phyloP scores from a whole-genome alignment of 257 asterid genomes.

The Nicotiana benthamiana region DNA sequence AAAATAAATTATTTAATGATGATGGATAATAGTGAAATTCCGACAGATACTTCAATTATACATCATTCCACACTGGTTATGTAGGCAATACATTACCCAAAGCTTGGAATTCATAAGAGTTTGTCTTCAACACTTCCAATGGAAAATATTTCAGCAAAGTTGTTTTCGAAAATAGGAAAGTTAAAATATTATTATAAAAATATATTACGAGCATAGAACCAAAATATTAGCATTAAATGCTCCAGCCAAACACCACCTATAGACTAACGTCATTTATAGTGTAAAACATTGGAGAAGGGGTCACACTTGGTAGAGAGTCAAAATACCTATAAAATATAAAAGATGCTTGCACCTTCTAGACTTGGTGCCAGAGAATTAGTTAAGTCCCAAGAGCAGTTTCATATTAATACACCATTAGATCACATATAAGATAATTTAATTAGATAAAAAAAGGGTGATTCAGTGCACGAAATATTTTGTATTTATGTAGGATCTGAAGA shows the following conservation, averaged over 20 bases:
- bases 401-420: too few relatives aligned
- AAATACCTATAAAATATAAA: neutral
- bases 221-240: conserved; percentile 27
- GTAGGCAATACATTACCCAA: neutral
- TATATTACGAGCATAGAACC: neutral
- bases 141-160: conserved; percentile 3
- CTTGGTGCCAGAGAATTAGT: conserved; percentile 22
- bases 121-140: conserved; percentile 6
- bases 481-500: too few relatives aligned
- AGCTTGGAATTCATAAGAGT: neutral
- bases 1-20: neutral
- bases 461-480: too few relatives aligned
- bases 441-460: too few relatives aligned
- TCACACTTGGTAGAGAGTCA: conserved; percentile 15
- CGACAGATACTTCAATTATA: conserved; percentile 1
- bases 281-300: conserved; percentile 29
- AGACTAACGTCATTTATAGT: conserved; percentile 32
- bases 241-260: conserved; percentile 31
- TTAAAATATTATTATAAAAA: neutral
- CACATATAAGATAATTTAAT: too few relatives aligned
- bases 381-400: conserved; percentile 16
- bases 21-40: conserved; percentile 4
- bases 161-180: conserved; percentile 4
- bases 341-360: too few relatives aligned
- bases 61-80: conserved; percentile 1